Evolutionary conservation across 257 asterid genomes (phyloP).

Genomic region (Paraleonurus japonicus): DNA sequence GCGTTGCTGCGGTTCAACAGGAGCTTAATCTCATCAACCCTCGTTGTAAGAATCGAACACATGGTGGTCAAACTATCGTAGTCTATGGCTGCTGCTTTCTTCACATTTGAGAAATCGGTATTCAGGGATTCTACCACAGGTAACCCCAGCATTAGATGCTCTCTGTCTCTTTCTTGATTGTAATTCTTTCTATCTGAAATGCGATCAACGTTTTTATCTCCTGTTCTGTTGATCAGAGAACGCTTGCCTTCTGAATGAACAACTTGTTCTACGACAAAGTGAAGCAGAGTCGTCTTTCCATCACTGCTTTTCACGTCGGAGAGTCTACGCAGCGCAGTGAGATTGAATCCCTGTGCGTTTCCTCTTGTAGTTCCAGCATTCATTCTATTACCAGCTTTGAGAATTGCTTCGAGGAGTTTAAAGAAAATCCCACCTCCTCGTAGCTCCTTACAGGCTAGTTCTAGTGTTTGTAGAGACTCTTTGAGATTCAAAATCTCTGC

Average conservation of each 20-base stretch:
- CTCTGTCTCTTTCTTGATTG: slow-evolving; percentile 38
- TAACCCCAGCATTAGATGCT: slow-evolving; percentile 54
- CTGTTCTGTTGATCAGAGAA: slow-evolving; percentile 12
- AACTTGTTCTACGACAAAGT: slow-evolving; percentile 83
- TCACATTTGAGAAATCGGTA: slow-evolving; percentile 49
- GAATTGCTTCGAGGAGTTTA: slow-evolving; percentile 80
- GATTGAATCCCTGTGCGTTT: slow-evolving; percentile 76
- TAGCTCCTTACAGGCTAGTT: slow-evolving; percentile 67
- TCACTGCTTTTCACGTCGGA: slow-evolving; percentile 73
- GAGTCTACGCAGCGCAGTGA: slow-evolving; percentile 55
- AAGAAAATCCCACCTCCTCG: slow-evolving; percentile 58
- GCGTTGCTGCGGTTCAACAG: slow-evolving; percentile 39
- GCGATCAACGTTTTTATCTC: background rate
- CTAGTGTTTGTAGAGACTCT: slow-evolving; percentile 60
- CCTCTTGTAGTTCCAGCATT: slow-evolving; percentile 86
- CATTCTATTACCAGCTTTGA: slow-evolving; percentile 82
- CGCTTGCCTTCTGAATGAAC: slow-evolving; percentile 69
- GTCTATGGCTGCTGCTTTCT: slow-evolving; percentile 63
- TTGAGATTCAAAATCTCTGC: slow-evolving; percentile 67
- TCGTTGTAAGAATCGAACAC: slow-evolving; percentile 37
- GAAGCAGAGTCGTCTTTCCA: slow-evolving; percentile 75
- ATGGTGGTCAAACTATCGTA: slow-evolving; percentile 42
- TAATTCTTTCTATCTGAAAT: slow-evolving; percentile 18
- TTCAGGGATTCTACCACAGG: slow-evolving; percentile 42
- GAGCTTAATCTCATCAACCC: slow-evolving; percentile 42